Conservation (phyloP, 495 filamentous ascomycete species). For the Tuber aestivum region DNA sequence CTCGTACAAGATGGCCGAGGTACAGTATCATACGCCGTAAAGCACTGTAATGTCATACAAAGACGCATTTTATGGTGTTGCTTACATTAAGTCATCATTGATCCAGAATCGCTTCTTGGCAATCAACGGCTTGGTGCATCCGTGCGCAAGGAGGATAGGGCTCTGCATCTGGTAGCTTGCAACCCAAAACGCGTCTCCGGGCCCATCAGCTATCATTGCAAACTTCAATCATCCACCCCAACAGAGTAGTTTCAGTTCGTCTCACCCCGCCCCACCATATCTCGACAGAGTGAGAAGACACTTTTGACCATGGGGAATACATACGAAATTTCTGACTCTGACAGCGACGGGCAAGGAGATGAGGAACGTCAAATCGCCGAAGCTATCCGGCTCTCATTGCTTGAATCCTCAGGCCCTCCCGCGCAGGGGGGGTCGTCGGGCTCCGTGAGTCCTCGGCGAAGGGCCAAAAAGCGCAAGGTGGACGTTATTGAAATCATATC, state of each 20-base stretch:
- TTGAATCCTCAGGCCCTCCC: not conserved
- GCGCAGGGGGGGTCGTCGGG: not conserved
- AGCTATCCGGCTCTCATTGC: constrained; percentile 25
- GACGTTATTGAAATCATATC: constrained; percentile 26
- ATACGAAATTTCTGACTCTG: constrained; percentile 23
- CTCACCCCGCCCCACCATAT: not conserved
- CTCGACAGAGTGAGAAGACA: not conserved
- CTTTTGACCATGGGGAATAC: constrained; percentile 13
- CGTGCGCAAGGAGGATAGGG: not conserved
- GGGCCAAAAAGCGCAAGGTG: constrained; percentile 14
- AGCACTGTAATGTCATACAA: not conserved
- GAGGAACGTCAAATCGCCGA: constrained; percentile 15
- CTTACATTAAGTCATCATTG: not conserved
- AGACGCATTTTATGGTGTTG: not conserved
- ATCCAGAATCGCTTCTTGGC: not conserved
- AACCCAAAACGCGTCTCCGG: constrained; percentile 18
- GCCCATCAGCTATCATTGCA: not conserved
- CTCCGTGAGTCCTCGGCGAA: too few relatives aligned
- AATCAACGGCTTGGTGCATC: not conserved
- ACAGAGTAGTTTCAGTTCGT: not conserved
- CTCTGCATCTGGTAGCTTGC: not conserved
- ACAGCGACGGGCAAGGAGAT: constrained; percentile 11
- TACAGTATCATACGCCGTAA: too few relatives aligned
- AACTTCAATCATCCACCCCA: not conserved
- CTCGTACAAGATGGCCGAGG: not conserved